Evolutionary conservation across 345 rosid species (phyloP), one percentile per base, ranked within the genome.

Genomic region (Theobroma cacao): DNA sequence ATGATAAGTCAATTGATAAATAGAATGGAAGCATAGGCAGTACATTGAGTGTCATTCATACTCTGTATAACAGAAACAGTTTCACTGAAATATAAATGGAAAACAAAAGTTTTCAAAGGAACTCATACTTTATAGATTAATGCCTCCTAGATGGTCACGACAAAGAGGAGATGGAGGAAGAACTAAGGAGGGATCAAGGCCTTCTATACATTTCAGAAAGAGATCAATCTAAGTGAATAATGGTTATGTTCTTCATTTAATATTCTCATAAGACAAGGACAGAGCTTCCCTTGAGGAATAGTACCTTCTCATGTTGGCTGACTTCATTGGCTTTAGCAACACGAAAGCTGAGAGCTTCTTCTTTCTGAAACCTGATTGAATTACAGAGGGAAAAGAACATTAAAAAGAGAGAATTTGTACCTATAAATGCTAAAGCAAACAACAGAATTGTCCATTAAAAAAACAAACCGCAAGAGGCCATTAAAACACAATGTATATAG

Each of bases 331-430:
- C 83, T 86, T 90, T 96, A 65, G 91, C 82, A 84, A 88, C 79
- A 50, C 93, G 91, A 77, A 90, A 94, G 83, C 83, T 82, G 78
- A 96, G 89, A 7, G 98, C 97, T 83, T 91, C 97, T 86, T 96
- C 97, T 83, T 92, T 92, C 48, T 91, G 97, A 79, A 83, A 82
- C 84, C 97, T 96, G 90, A 75, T 79, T 69, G 36, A 62, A 65
- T 63, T 24, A 77, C 15, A 43, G 40, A 77, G 56, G 26, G 22
- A 18, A 69, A 48, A 28, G 38, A 4, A 47, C 22, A 67, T 2
- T 17, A 53, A 58, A 59, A 24, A 64, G 28, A 31, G 28, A 31
- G 33, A 75, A 17, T 66, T 50, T 45, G 12, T 52, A 50, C 15
- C 53, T 64, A 26, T 61, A 50, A 80, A 61, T 61, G n/a, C 65